Conservation (phyloP, 768 basidiomycete species). For the Myochromella boudieri region DNA sequence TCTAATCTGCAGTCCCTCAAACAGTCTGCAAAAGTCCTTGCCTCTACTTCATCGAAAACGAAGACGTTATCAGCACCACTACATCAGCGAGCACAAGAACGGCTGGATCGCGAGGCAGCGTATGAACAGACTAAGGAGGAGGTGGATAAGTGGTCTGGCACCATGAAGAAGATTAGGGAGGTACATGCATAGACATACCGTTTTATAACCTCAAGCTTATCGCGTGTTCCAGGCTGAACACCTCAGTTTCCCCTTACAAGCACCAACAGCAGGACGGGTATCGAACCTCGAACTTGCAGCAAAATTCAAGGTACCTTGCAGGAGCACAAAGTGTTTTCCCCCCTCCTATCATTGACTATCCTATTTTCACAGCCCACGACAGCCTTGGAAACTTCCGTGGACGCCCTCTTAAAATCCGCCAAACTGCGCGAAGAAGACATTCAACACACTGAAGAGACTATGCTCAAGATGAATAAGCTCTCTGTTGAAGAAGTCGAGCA, state of each 20-base stretch:
- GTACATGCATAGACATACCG: conserved; percentile 33
- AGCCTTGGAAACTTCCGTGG: conserved; percentile 81
- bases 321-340: no score
- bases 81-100: conserved; percentile 83
- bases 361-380: conserved; percentile 64
- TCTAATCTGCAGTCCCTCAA: conserved; percentile 62
- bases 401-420: conserved; percentile 76
- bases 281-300: conserved; percentile 78
- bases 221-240: conserved; percentile 65
- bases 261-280: conserved; percentile 46
- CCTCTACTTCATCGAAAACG: conserved; percentile 45
- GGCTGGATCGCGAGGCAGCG: conserved; percentile 89
- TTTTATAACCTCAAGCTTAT: conserved; percentile 5
- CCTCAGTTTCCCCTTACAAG: conserved; percentile 83
- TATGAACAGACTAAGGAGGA: conserved; percentile 93
- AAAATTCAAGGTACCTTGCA: conserved; percentile 86
- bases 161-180: conserved; percentile 91
- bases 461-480: conserved; percentile 76
- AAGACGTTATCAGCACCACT: conserved; percentile 81
- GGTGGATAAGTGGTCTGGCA: conserved; percentile 89
- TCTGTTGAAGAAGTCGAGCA: conserved; percentile 83
- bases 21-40: conserved; percentile 66
- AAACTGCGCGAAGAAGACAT: conserved; percentile 83
- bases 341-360: background rate
- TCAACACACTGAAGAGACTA: conserved; percentile 67